phyloP scores from a whole-genome alignment of 2,329 filamentous ascomycete genomes.

The Epichloe hybrida region DNA sequence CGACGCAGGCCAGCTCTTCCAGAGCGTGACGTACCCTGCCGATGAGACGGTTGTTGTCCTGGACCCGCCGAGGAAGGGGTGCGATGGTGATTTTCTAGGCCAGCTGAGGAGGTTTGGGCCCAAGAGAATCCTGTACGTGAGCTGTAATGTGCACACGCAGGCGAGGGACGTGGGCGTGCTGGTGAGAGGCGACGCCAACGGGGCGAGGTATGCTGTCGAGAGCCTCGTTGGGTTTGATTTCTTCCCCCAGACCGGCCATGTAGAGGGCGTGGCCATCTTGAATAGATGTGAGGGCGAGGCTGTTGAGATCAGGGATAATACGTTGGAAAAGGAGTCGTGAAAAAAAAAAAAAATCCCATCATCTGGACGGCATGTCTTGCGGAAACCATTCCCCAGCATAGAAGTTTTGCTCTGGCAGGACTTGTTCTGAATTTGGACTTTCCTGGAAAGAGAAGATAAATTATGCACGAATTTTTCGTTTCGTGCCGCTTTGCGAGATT shows the following conservation, averaged over 20 bases:
- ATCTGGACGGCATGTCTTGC: no score
- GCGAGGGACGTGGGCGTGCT: constrained; percentile 82
- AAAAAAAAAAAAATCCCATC: no score
- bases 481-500: no score
- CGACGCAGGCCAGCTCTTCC: constrained; percentile 75
- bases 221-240: constrained; percentile 90
- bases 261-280: constrained; percentile 53
- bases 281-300: constrained; percentile 36
- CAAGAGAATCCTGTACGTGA: constrained; percentile 77
- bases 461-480: no score
- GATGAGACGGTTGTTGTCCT: constrained; percentile 87
- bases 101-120: constrained; percentile 73
- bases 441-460: no score
- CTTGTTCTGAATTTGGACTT: no score
- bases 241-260: constrained; percentile 74
- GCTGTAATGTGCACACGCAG: constrained; percentile 96
- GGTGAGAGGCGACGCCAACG: constrained; percentile 49
- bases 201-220: constrained; percentile 66
- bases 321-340: neutral
- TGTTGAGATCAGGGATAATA: neutral
- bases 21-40: constrained; percentile 55
- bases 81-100: constrained; percentile 67
- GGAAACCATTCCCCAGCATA: neutral
- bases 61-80: constrained; percentile 93
- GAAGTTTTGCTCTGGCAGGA: neutral